Evolutionary conservation across 331 rosid species (phyloP), one percentile per base, ranked within the genome.

Genomic region (Malus hybrid): DNA sequence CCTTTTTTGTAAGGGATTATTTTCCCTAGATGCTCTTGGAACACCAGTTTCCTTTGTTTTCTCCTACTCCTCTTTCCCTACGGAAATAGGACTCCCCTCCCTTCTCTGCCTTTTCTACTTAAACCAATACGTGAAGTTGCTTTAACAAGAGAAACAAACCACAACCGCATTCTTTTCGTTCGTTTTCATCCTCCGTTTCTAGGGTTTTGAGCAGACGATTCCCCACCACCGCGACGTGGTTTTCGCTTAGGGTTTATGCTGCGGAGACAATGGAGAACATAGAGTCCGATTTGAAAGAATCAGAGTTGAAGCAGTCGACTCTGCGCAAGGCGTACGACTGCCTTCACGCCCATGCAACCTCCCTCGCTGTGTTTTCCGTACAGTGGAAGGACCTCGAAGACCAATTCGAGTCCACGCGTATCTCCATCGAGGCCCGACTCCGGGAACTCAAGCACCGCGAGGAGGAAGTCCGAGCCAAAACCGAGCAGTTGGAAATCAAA

Each of bases 341-440:
- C 56, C 46, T 88, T 10, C 77, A 80, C 5, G 48, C 84, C 8
- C 80, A 88, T 28, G 84, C 92, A 66, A 68, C 80, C 5, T 52
- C 79, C 0, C 5, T 84, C 12, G 60, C 80, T 18, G 8, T 57
- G 55, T 66, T 88, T 20, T 66, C 84, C n/a, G 68, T 86, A 0
- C 87, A 82, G 32, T 86, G 90, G 90, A 78, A 82, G 56, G 93
- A 88, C 20, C 74, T 88, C 50, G 84, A 86, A 39, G 79, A 79
- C 30, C 87, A 82, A 48, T 88, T 86, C 10, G 79, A 84, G 50
- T 76, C 79, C 9, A 68, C 74, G 11, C 70, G 77, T 14, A 65
- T 60, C 12, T 16, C 68, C 29, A 74, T 86, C 22, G 62, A 29
- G 12, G 46, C 34, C 19, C 72, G 29, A 22, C 66, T 64, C 7